Conservation (phyloP, 768 basidiomycete species). For the Lactifluus volemus region DNA sequence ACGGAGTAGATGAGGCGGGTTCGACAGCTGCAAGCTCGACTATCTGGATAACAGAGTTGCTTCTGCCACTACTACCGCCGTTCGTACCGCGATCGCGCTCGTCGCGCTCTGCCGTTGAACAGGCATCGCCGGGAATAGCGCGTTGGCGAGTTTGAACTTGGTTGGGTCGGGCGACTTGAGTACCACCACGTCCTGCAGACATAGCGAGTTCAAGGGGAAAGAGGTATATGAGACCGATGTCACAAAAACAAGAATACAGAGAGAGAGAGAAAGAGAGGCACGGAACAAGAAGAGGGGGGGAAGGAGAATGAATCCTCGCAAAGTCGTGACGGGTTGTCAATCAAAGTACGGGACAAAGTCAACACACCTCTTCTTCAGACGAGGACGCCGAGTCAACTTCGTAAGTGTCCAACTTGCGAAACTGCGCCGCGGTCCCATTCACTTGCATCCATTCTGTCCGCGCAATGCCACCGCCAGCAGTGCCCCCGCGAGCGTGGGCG, state of each 20-base stretch:
- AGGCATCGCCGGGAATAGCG: conserved; percentile 1
- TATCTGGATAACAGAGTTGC: not conserved
- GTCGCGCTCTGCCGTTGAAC: not conserved
- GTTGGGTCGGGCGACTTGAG: conserved; percentile 15
- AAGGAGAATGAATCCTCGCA: not conserved
- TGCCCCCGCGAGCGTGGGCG: not conserved
- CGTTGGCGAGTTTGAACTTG: conserved; percentile 18
- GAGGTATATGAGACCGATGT: conserved; percentile 15
- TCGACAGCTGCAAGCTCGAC: conserved; percentile 5
- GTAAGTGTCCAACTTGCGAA: conserved; percentile 6
- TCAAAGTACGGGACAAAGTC: conserved; percentile 7
- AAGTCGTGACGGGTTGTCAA: conserved; percentile 1
- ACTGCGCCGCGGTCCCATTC: conserved; percentile 9
- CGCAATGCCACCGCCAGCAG: not conserved
- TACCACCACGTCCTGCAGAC: conserved; percentile 17
- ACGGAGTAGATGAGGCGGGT: conserved; percentile 13
- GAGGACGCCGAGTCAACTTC: conserved; percentile 11
- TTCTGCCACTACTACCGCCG: not conserved
- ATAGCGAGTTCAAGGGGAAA: conserved; percentile 5
- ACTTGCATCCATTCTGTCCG: conserved; percentile 9
- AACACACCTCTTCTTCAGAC: conserved; percentile 19
- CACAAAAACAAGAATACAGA: conserved; percentile 7
- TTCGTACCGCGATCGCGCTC: not conserved
- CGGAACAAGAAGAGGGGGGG: not conserved
- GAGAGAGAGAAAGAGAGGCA: not conserved